Evolutionary conservation across 75 land plant genomes (phyloP).

Genomic region (Gnetum montanum): DNA sequence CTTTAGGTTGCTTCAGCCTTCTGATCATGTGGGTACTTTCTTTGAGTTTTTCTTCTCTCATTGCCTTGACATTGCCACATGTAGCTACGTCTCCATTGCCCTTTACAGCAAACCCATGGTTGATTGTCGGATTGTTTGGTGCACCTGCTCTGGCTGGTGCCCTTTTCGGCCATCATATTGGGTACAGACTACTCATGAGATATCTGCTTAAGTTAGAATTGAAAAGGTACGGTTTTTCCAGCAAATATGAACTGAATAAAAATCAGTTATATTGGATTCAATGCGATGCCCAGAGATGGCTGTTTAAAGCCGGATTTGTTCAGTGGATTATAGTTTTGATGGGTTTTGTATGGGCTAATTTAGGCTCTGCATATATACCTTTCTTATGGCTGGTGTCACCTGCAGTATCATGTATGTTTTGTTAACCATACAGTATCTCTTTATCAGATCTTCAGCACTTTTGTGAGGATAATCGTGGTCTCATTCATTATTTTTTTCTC

Average conservation of each 20-base stretch:
- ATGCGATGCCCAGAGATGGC: constrained; percentile 86
- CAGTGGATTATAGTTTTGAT: constrained; percentile 77
- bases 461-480: neutral
- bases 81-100: constrained; percentile 54
- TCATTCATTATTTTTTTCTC: neutral
- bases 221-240: constrained; percentile 11
- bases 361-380: constrained; percentile 82
- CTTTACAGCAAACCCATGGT: constrained; percentile 74
- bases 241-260: neutral
- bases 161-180: constrained; percentile 71
- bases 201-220: constrained; percentile 26
- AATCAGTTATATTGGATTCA: constrained; percentile 15
- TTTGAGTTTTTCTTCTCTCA: constrained; percentile 44
- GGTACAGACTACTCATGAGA: constrained; percentile 38
- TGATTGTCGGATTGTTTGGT: constrained; percentile 78
- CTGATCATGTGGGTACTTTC: constrained; percentile 70
- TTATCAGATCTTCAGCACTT: neutral
- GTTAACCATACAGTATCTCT: neutral
- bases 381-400: constrained; percentile 84
- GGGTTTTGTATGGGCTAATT: constrained; percentile 44
- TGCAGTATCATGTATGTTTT: constrained; percentile 79
- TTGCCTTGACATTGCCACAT: constrained; percentile 51
- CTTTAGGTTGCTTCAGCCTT: constrained; percentile 39
- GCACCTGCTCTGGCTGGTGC: constrained; percentile 88
- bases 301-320: constrained; percentile 75